Percentiles rank a stretch among this genome's conserved stretches.
phyloP scores from a whole-genome alignment of 257 asterid genomes.

The Nicotiana sylvestris region DNA sequence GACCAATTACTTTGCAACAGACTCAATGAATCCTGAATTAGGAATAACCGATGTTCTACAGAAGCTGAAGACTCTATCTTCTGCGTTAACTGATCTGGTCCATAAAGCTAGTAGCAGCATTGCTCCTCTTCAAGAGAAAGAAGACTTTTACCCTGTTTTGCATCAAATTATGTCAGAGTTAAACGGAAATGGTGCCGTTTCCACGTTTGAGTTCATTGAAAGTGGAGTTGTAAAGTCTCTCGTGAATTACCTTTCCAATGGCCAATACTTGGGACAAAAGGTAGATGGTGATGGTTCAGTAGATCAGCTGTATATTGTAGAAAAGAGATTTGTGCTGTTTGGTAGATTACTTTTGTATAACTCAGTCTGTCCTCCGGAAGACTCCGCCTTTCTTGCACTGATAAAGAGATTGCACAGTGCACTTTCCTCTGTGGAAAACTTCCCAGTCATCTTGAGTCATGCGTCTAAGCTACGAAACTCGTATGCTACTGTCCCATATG shows the following conservation, averaged over 20 bases:
- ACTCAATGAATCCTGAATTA: slow-evolving; percentile 52
- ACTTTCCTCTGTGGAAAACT: slow-evolving; percentile 72
- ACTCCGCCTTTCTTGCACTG: slow-evolving; percentile 42
- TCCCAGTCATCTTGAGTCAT: slow-evolving; percentile 65
- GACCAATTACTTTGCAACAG: slow-evolving; percentile 56
- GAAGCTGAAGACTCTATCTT: slow-evolving; percentile 62
- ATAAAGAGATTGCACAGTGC: slow-evolving; percentile 63
- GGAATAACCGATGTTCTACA: slow-evolving; percentile 70
- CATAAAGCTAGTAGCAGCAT: slow-evolving; percentile 26
- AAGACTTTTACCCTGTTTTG: slow-evolving; percentile 46
- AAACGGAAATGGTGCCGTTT: slow-evolving; percentile 59
- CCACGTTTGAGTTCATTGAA: slow-evolving; percentile 95
- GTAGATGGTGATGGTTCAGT: slow-evolving; percentile 17
- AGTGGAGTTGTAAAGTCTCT: slow-evolving; percentile 81
- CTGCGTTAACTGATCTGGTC: slow-evolving; percentile 40
- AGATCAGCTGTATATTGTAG: slow-evolving; percentile 27
- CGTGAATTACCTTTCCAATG: slow-evolving; percentile 55
- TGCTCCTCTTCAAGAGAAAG: slow-evolving; percentile 46
- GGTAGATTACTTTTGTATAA: slow-evolving; percentile 55
- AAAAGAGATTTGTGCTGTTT: slow-evolving; percentile 67
- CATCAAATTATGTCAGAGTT: slow-evolving; percentile 61
- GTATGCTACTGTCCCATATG: slow-evolving; percentile 69
- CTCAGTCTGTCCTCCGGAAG: slow-evolving; percentile 32
- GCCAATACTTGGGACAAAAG: slow-evolving; percentile 34
- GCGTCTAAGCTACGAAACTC: slow-evolving; percentile 50